Evolutionary conservation across 768 basidiomycete genomes (phyloP).

Genomic region (Boletus fagicola): DNA sequence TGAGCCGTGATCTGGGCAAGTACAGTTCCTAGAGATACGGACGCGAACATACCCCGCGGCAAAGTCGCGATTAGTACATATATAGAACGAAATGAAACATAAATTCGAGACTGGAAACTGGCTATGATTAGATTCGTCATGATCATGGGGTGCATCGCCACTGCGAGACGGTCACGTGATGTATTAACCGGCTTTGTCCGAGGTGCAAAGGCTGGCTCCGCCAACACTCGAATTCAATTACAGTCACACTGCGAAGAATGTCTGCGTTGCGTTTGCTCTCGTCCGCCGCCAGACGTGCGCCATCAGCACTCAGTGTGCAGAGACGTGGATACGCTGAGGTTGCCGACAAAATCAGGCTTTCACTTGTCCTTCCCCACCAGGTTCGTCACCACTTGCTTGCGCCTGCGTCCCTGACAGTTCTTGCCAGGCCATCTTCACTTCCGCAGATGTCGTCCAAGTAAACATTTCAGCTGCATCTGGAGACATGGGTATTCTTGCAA

Average conservation of each 20-base stretch:
- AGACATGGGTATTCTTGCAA: slow-evolving; percentile 99
- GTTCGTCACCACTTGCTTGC: slow-evolving; percentile 44
- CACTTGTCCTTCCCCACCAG: slow-evolving; percentile 93
- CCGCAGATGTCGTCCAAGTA: slow-evolving; percentile 91
- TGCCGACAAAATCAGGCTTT: slow-evolving; percentile 87
- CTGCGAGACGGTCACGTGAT: slow-evolving; percentile 21
- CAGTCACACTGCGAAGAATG: slow-evolving; percentile 43
- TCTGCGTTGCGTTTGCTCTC: slow-evolving; percentile 72
- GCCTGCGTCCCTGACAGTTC: slow-evolving; percentile 13
- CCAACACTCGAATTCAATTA: not conserved
- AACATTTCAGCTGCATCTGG: slow-evolving; percentile 92
- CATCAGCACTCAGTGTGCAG: slow-evolving; percentile 48
- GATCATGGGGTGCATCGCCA: not conserved
- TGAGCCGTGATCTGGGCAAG: slow-evolving; percentile 17
- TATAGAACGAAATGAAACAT: not conserved
- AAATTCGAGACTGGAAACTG: not conserved
- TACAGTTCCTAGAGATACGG: not conserved
- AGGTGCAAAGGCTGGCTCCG: not conserved
- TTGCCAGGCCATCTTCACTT: slow-evolving; percentile 81
- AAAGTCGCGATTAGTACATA: not conserved
- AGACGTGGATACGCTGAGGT: slow-evolving; percentile 91
- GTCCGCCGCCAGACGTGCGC: slow-evolving; percentile 59
- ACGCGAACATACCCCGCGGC: not conserved
- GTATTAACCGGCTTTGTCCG: slow-evolving; percentile 31
- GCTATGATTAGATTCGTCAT: not conserved